phyloP scores from a whole-genome alignment of 352 stramenopile genomes.

The Globisporangium cystogenes region DNA sequence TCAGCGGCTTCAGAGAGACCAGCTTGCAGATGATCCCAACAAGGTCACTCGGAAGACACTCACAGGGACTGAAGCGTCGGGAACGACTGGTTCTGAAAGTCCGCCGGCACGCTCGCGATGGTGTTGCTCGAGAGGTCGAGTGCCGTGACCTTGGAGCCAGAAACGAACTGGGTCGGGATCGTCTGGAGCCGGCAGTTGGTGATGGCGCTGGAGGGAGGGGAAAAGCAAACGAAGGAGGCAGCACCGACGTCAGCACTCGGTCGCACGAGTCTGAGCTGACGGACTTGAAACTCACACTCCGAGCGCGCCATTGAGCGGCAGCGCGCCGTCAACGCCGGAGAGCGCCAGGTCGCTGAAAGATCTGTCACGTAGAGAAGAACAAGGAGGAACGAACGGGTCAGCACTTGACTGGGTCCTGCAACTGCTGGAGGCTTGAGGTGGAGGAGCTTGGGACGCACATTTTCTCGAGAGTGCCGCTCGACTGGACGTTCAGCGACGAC shows the following conservation, averaged over 20 bases:
- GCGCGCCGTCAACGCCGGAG: conserved; percentile 36
- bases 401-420: too few species aligned
- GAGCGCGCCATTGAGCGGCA: conserved; percentile 43
- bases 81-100: conserved; percentile 39
- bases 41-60: conserved; percentile 10
- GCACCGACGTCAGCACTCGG: background rate
- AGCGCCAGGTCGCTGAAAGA: conserved; percentile 40
- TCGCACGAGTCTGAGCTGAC: background rate
- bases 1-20: background rate
- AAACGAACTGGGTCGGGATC: conserved; percentile 47
- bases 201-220: conserved; percentile 32
- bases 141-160: conserved; percentile 22
- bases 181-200: conserved; percentile 62
- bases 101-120: conserved; percentile 23
- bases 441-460: conserved; percentile 17
- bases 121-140: conserved; percentile 36
- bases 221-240: background rate
- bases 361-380: background rate
- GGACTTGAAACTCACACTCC: conserved; percentile 34
- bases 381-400: background rate
- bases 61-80: conserved; percentile 49
- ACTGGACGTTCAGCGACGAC: conserved; percentile 65
- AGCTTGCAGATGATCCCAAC: background rate
- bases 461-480: conserved; percentile 31
- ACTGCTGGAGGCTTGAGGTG: background rate